Base-by-base conservation (phyloP, 768 basidiomycete species). In the Crucibulum laeve region DNA sequence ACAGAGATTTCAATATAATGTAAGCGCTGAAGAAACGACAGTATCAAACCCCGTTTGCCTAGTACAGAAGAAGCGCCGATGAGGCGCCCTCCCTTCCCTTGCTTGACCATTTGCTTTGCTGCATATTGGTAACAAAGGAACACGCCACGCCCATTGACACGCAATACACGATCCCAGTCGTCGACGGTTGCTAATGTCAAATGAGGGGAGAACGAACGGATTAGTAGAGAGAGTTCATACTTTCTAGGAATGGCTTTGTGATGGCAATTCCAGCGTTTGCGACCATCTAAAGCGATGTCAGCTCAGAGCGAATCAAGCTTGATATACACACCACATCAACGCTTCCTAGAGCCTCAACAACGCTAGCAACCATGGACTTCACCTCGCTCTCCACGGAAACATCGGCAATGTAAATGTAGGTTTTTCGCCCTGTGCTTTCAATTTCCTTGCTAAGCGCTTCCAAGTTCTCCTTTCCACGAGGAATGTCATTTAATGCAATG, bases 401-500 rank as follows among this genome's bases (percentile, higher is more conserved):
- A 45, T 79, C 73, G 2, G 59, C 73, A 8, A 60, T 30, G 28
- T 50, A 47, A 6, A 54, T 41, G 2, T 45, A 42, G 2, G 52
- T 51, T 24, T 51, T 36, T 8, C 49, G 45, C 5, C 69, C 70
- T 4, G 45, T 46, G 8, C 53, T 51, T 4, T 46, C 48, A 8
- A 73, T 59, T 19, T 69, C 60, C 0, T 45, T 14, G 0, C 54
- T 53, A 2, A 69, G 49, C 11, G 48, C 40, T 11, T 57, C 53
- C 0, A 77, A 54, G 14, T 56, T 43, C 4, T 55, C 51, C 3
- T 39, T 45, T 32, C 63, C 61, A 0, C 55, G 48, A 0, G 59
- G 48, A 5, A 73, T 53, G 45, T 76, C 78, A 17, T 71, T 76
- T 36, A 77, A 47, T n/a, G 65, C 68, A 32, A 79, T 50, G 37